Evolutionary conservation across 805 yeast genomes (phyloP).

Genomic region (Candida morakotiae): DNA sequence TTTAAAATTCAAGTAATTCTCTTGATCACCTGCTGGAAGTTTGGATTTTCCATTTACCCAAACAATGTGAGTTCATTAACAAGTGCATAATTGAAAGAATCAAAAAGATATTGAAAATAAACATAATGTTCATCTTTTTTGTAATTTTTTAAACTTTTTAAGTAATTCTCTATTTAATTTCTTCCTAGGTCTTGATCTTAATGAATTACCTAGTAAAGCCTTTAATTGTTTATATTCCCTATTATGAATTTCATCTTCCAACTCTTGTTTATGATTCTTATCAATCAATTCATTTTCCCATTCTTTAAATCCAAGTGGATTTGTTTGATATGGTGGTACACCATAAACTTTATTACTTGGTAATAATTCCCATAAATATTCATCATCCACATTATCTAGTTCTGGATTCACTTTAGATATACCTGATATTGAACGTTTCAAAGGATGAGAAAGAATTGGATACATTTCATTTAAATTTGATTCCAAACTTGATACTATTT

Average conservation of each 20-base stretch:
- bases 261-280: constrained; percentile 15
- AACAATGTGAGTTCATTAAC: no score
- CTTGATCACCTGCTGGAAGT: no score
- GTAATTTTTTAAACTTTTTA: constrained; percentile 28
- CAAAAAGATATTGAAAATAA: no score
- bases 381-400: constrained; percentile 34
- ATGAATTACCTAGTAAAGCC: constrained; percentile 19
- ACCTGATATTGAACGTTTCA: constrained; percentile 36
- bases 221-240: constrained; percentile 20
- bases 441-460: constrained; percentile 33
- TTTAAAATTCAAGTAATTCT: no score
- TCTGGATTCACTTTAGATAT: constrained; percentile 33
- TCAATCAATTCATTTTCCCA: constrained; percentile 31
- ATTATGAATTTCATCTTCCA: constrained; percentile 16
- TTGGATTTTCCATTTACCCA: no score
- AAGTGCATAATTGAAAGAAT: no score
- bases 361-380: constrained; percentile 35
- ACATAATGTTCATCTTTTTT: constrained; percentile 16
- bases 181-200: constrained; percentile 16
- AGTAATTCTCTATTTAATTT: constrained; percentile 34
- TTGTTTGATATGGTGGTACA: constrained; percentile 29
- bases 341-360: constrained; percentile 34
- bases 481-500: constrained; percentile 14
- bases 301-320: constrained; percentile 25
- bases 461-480: constrained; percentile 22